Evolutionary conservation across 2,329 filamentous ascomycete species (phyloP).

Genomic region (Sporothrix globosa): DNA sequence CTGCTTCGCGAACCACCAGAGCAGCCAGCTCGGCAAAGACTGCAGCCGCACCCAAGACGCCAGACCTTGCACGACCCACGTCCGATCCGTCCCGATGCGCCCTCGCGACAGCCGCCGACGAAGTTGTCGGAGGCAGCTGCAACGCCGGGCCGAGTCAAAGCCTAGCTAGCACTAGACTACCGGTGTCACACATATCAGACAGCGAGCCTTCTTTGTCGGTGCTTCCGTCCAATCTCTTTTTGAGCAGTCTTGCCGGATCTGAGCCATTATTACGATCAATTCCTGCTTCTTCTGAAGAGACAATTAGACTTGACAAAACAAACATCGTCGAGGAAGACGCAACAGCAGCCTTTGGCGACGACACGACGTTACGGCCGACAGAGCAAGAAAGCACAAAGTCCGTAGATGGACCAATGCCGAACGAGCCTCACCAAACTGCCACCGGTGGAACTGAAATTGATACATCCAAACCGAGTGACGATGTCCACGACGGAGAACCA

Average conservation of each 20-base stretch:
- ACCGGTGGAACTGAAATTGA: not conserved
- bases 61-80: not conserved
- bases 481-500: not conserved
- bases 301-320: not conserved
- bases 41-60: not conserved
- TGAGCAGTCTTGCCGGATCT: not conserved
- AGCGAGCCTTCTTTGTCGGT: constrained; percentile 3
- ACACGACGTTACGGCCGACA: constrained; percentile 8
- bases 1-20: constrained; percentile 15
- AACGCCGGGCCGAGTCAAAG: not conserved
- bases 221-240: constrained; percentile 7
- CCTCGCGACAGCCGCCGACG: not conserved
- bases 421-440: not conserved
- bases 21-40: not conserved
- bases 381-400: not conserved
- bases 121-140: not conserved
- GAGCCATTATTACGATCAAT: too few relatives aligned
- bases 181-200: constrained; percentile 13
- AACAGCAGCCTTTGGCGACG: not conserved
- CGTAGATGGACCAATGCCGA: not conserved
- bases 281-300: not conserved
- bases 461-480: not conserved
- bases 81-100: not conserved
- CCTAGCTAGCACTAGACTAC: not conserved
- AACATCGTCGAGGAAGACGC: not conserved